Evolutionary conservation across 164 flowering plant genomes (phyloP), one percentile per base, ranked within the genome.

Genomic region (Vitis rupestris): DNA sequence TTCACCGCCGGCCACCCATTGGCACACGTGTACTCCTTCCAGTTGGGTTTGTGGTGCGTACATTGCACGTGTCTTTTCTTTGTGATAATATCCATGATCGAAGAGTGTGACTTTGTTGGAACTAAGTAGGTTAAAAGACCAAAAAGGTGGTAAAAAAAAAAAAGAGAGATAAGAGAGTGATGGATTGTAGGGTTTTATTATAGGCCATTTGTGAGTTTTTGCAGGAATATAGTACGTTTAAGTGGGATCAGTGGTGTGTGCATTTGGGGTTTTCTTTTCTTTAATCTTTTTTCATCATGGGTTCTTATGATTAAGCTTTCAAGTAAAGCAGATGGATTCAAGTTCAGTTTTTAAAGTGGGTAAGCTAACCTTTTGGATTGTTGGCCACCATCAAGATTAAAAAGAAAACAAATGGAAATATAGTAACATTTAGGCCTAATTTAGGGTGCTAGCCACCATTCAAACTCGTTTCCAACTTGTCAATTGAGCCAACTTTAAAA

Each of bases 51-150:
- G 1, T 57, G n/a, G 29, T 14, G 62, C 67, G 49, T 56, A 56
- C 9, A n/a, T 29, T 37, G 67, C 37, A 64, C 58, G 68, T 72
- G 65, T 73, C 56, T 27, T 56, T 67, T 63, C 71, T 30, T 23
- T 48, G 30, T 62, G 16, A 31, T 64, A 59, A 69, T 64, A 70
- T 44, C 64, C 4, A 67, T 73, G 72, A 73, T 73, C 68, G 63
- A 54, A 49, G 52, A 63, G 17, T 31, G 61, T 60, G 65, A 69
- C 50, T 48, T 29, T 17, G 56, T 59, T 58, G 55, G 63, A 59
- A 62, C 51, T 68, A 68, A 51, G 31, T 50, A 67, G 70, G 23
- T 67, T 57, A 10, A 29, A 51, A 51, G 57, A 47, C 4, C 57
- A n/a, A 16, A 61, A 56, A 66, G 11, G 12, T 10, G 10, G 44